Evolutionary conservation across 768 basidiomycete genomes (phyloP).

Genomic region (Pleurotus pulmonarius): DNA sequence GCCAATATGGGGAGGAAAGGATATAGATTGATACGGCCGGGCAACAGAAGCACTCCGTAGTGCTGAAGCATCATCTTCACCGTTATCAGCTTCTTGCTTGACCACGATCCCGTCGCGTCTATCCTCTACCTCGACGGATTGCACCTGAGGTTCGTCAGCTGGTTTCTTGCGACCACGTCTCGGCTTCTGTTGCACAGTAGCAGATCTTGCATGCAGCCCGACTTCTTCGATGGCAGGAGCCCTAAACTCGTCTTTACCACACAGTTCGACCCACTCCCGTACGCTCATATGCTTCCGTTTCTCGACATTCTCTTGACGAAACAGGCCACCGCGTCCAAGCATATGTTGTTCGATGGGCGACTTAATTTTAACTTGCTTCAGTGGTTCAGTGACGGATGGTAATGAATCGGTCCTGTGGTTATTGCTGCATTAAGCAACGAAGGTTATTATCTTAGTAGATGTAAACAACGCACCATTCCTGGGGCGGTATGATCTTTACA

Average conservation of each 20-base stretch:
- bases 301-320: constrained; percentile 88
- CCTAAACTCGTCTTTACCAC: constrained; percentile 64
- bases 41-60: neutral
- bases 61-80: constrained; percentile 23
- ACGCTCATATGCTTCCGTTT: constrained; percentile 81
- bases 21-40: constrained; percentile 10
- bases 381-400: constrained; percentile 67
- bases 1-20: constrained; percentile 37
- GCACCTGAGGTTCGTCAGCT: constrained; percentile 29
- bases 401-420: constrained; percentile 64
- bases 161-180: constrained; percentile 40
- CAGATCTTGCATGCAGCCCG: constrained; percentile 44
- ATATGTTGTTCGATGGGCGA: constrained; percentile 94
- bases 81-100: constrained; percentile 46
- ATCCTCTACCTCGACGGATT: constrained; percentile 40
- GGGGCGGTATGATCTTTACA: constrained; percentile 93
- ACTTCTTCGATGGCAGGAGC: constrained; percentile 73
- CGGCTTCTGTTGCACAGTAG: constrained; percentile 25
- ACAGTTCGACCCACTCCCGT: constrained; percentile 84
- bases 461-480: constrained; percentile 70
- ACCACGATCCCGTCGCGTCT: constrained; percentile 22
- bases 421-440: constrained; percentile 11
- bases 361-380: constrained; percentile 74
- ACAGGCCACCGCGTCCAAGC: constrained; percentile 81
- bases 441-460: constrained; percentile 10